Base-by-base conservation (phyloP, 495 filamentous ascomycete species). In the Copromyces sp. region DNA sequence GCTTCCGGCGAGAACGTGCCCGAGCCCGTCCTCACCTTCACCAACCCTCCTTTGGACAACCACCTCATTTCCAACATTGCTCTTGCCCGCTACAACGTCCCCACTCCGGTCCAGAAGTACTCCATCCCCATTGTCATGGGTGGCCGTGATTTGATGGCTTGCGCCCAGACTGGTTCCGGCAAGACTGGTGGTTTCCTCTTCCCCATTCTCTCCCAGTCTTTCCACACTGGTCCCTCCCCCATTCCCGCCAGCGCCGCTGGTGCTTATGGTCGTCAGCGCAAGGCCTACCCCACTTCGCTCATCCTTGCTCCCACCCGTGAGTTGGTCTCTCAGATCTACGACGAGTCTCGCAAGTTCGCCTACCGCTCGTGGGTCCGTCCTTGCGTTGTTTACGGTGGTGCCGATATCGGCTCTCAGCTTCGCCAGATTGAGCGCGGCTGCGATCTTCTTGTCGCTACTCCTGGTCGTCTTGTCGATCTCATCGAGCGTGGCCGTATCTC, bases 181-280 rank as follows among this genome's bases (percentile, higher is more conserved):
- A 99, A 99, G 89, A 99, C 95, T 77, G 95, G 96, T 84, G 95
- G 96, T 85, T 99, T 99, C 89, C 84, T 99, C 42, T 98, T 99
- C 87, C 95, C 95, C 53, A 99, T 99, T 75, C 87, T 99, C 53
- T 98, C 95, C 17, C 95, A 98, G 81, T 94, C 95, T 41, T 98
- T 92, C 87, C 87, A 93, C 78, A 91, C 90, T 73, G 95, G 95
- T 59, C 95, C 95, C 37, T 92, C 90, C 41, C 78, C 89, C 39
- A 80, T 89, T 41, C 91, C 93, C 65, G 84, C 85, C 39, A 85
- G 86, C 69, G 79, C 83, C 71, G 89, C 88, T 69, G 87, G 87
- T 78, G 90, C 89, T 79, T 95, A 92, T 78, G 91, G 91, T 70
- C 89, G 90, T 72, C 93, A 95, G 81, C 94, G 94, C 81, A 97